These are phyloP conservation scores for Trametes hirsuta DNA, from an alignment of 1,284 basidiomycete species.

Conservation along the genomic window DNA sequence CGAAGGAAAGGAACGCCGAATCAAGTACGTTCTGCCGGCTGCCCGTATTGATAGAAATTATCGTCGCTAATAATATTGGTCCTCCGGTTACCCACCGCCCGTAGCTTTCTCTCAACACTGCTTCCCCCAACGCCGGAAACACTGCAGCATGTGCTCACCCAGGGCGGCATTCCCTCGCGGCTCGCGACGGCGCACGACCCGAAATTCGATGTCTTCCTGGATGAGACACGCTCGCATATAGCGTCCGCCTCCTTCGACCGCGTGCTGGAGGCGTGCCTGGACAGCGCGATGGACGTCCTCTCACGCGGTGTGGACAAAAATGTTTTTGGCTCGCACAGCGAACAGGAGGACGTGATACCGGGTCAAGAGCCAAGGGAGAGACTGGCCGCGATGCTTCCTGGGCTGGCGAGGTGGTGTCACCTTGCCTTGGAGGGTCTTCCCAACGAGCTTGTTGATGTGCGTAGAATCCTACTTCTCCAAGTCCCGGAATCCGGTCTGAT, in stretches of 20 bases:
- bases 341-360: conserved; percentile 18
- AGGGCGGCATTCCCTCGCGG: conserved; percentile 53
- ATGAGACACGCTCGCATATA: conserved; percentile 69
- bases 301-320: conserved; percentile 57
- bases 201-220: conserved; percentile 64
- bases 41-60: too few relatives aligned
- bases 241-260: conserved; percentile 69
- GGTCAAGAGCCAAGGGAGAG: conserved; percentile 32
- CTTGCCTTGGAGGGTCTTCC: conserved; percentile 72
- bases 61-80: not conserved
- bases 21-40: conserved; percentile 46
- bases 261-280: conserved; percentile 70
- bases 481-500: not conserved
- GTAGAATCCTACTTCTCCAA: conserved; percentile 34
- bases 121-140: conserved; percentile 73
- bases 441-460: conserved; percentile 84
- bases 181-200: conserved; percentile 43
- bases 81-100: conserved; percentile 2
- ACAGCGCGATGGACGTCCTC: conserved; percentile 62
- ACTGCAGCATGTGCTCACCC: conserved; percentile 66
- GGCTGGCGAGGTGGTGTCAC: conserved; percentile 77
- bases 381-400: conserved; percentile 78
- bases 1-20: conserved; percentile 59
- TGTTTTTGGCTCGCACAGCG: conserved; percentile 47
- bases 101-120: conserved; percentile 73